Conservation (phyloP, 805 yeast species). For the Zygoascus ofunaensis region DNA sequence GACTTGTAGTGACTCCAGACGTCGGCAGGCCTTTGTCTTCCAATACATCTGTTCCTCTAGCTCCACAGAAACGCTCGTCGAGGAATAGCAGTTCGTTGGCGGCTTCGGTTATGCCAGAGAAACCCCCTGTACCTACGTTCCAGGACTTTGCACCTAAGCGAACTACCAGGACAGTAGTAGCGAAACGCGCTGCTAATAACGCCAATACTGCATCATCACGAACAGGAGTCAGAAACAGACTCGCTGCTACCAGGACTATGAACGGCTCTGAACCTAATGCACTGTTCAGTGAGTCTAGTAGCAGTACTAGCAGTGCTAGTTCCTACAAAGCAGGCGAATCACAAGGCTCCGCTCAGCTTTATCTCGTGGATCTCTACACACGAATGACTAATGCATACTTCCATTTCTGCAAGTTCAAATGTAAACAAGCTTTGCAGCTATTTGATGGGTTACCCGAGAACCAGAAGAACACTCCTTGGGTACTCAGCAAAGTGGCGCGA, state of each 20-base stretch:
- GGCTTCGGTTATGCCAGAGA: background rate
- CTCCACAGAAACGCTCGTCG: slow-evolving; percentile 19
- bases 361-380: slow-evolving; percentile 41
- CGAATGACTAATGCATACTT: slow-evolving; percentile 53
- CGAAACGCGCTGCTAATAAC: background rate
- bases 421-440: slow-evolving; percentile 66
- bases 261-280: background rate
- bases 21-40: slow-evolving; percentile 1
- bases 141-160: slow-evolving; percentile 6
- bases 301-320: background rate
- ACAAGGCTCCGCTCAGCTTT: slow-evolving; percentile 25
- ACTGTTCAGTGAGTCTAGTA: too few relatives aligned
- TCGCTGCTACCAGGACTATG: background rate
- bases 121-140: slow-evolving; percentile 5
- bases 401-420: slow-evolving; percentile 58
- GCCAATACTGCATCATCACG: background rate
- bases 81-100: slow-evolving; percentile 4
- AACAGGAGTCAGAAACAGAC: background rate
- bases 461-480: slow-evolving; percentile 74
- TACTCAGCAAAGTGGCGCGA: slow-evolving; percentile 67
- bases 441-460: slow-evolving; percentile 54
- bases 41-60: slow-evolving; percentile 11
- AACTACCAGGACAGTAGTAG: slow-evolving; percentile 1
- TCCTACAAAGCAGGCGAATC: background rate
- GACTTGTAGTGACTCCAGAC: background rate